Base-by-base conservation (phyloP, 768 basidiomycete genomes). In the Paxillus involutus region DNA sequence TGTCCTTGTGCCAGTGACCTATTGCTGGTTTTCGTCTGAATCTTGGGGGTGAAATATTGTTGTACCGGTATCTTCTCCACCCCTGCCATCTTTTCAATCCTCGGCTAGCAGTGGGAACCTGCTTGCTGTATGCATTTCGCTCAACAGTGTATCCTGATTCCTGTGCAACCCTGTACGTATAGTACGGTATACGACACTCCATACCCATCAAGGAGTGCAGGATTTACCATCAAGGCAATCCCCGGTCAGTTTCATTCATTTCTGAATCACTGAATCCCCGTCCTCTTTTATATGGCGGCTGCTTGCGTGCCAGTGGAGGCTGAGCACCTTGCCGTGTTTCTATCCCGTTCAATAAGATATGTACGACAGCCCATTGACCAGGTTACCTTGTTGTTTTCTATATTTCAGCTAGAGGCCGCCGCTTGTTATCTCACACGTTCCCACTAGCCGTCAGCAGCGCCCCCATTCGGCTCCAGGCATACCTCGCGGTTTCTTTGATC, bases 171-270 rank as follows among this genome's bases (percentile, higher is more conserved):
- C 32, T 36, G 42, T 37, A 42, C 26, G 26, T 26, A 26, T 26
- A 26, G 26, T 26, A 26, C 26, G 26, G 26, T 26, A 26, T 26
- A 26, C 42, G 14, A 36, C 43, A 45, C 51, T 32, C 36, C 9
- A 39, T 6, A 42, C 21, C 37, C 35, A 19, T 17, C 36, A 54
- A 47, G 53, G 51, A 54, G 57, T 51, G 41, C 44, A 32, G 43
- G 63, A 68, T 63, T 56, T 60, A 56, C 59, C 55, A 57, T 67
- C 62, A 58, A 55, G 50, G 55, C 36, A 56, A 45, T 39, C 13
- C 42, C 52, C 51, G 66, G 66, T 67, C 14, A 52, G 66, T 35
- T 57, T 52, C 59, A 50, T 66, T 68, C 60, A 66, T 66, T 60
- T 66, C 59, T 43, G 49, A 16, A 36, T 40, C 35, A 35, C 11